Conservation (phyloP, 116 monocot genomes). For the Posidonia oceanica region DNA sequence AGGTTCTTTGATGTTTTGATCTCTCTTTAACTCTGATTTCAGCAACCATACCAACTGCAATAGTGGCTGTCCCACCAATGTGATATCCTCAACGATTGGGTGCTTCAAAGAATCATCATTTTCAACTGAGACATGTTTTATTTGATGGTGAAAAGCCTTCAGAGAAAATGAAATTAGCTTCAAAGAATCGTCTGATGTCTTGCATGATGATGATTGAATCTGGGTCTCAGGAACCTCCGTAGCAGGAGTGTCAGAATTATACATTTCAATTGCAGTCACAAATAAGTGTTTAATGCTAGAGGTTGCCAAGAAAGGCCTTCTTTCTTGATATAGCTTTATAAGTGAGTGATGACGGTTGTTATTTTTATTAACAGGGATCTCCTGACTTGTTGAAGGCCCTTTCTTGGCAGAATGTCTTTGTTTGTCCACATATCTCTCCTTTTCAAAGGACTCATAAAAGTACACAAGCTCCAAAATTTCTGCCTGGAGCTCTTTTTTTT, state of each 20-base stretch:
- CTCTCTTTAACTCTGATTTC: slow-evolving; percentile 23
- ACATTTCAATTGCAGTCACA: slow-evolving; percentile 21
- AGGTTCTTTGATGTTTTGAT: slow-evolving; percentile 34
- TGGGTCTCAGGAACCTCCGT: slow-evolving; percentile 21
- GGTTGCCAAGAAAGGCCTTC: slow-evolving; percentile 46
- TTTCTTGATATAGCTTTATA: slow-evolving; percentile 31
- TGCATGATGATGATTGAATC: slow-evolving; percentile 24
- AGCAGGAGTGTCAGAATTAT: slow-evolving; percentile 3
- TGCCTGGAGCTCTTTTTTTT: slow-evolving; percentile 33
- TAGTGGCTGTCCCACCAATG: slow-evolving; percentile 42
- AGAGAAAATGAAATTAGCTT: slow-evolving; percentile 50
- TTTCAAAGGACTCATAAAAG: slow-evolving; percentile 39
- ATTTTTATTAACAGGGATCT: slow-evolving; percentile 7
- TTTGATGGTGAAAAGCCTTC: slow-evolving; percentile 49
- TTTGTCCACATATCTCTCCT: slow-evolving; percentile 18
- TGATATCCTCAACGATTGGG: slow-evolving; percentile 48
- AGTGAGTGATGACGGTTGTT: slow-evolving; percentile 9
- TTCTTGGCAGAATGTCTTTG: slow-evolving; percentile 17
- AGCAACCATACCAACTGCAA: slow-evolving; percentile 49
- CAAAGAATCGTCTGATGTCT: slow-evolving; percentile 22
- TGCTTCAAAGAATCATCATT: slow-evolving; percentile 26
- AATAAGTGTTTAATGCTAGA: slow-evolving; percentile 51
- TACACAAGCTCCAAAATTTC: slow-evolving; percentile 56
- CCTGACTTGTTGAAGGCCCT: slow-evolving; percentile 18
- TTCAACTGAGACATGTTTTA: slow-evolving; percentile 29